Evolutionary conservation across 1,284 basidiomycete species (phyloP), one percentile per base, ranked within the genome.

Genomic region (Ganoderma sp.): DNA sequence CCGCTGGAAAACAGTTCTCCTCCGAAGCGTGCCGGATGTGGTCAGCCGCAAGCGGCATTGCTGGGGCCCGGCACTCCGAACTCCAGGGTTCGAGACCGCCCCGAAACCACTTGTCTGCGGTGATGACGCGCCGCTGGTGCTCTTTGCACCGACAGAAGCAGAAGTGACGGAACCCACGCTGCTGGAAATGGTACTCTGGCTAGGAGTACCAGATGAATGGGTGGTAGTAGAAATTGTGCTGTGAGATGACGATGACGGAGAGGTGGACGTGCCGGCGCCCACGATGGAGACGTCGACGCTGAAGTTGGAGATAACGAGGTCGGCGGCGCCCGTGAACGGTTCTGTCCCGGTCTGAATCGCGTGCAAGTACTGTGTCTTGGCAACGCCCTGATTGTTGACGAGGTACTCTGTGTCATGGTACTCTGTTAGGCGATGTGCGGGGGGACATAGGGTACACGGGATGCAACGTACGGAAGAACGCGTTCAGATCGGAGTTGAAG

Each of bases 281-380:
- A 12, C 7, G 5, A 69, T 73, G 8, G 61, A 66, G n/a, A 83
- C 74, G 42, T 72, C 64, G 39, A 78, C 77, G 67, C 73, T 77
- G 73, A 73, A 79, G 73, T 73, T 75, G 41, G 69, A 64, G 57
- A 71, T 77, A 42, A 75, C 61, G 67, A 79, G 75, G 45, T 69
- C 68, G 25, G 76, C 78, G 59, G 66, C 70, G 84, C 90, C 60
- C 86, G 90, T 72, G 89, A 94, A 70, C 87, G 92, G 67, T 83
- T 94, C 78, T 87, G 94, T 41, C 85, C 87, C 58, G 87, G 88
- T 76, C 84, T 96, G 62, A 83, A 88, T 62, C 86, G 86, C 48
- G 81, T 96, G 63, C 82, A 93, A 72, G 84, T 82, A 74, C 84
- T 88, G 65, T 8, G 75, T 73, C 57, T 71, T 68, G 9, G 75